These are phyloP conservation scores for Gracilariopsis chorda DNA, from an alignment of 23 red algal genomes.

Conservation along the genomic window DNA sequence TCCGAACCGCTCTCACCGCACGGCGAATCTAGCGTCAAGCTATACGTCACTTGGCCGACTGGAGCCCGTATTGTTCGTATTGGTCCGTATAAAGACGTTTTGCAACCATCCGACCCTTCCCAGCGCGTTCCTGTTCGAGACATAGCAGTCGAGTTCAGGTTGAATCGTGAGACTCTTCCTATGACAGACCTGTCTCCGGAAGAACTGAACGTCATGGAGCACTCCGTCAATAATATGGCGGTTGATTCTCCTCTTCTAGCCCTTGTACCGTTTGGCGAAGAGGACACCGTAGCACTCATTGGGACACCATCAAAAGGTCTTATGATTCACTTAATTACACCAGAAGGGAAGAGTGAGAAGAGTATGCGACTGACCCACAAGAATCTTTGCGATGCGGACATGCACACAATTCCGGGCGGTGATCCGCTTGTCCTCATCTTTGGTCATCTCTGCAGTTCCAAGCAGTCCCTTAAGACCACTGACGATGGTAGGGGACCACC, in stretches of 20 bases:
- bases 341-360: slow-evolving; percentile 17
- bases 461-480: not conserved
- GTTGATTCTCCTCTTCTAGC: slow-evolving; percentile 26
- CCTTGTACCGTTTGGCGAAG: slow-evolving; percentile 45
- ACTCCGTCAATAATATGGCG: slow-evolving; percentile 13
- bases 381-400: slow-evolving; percentile 34
- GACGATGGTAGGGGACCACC: not conserved
- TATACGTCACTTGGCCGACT: slow-evolving; percentile 58
- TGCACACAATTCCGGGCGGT: slow-evolving; percentile 57
- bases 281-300: slow-evolving; percentile 29
- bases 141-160: slow-evolving; percentile 4
- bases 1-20: not conserved
- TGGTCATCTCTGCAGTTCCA: slow-evolving; percentile 13
- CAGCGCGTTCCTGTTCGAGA: not conserved
- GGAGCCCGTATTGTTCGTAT: slow-evolving; percentile 47
- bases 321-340: slow-evolving; percentile 33
- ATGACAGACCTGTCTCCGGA: slow-evolving; percentile 11
- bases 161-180: slow-evolving; percentile 10
- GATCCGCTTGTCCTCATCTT: slow-evolving; percentile 61
- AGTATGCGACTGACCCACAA: slow-evolving; percentile 45
- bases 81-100: slow-evolving; percentile 21
- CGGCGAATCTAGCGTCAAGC: slow-evolving; percentile 34
- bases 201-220: slow-evolving; percentile 28
- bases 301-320: slow-evolving; percentile 36
- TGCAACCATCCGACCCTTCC: not conserved